Base-by-base conservation (phyloP, 257 asterid species). In the Coffea eugenioides region DNA sequence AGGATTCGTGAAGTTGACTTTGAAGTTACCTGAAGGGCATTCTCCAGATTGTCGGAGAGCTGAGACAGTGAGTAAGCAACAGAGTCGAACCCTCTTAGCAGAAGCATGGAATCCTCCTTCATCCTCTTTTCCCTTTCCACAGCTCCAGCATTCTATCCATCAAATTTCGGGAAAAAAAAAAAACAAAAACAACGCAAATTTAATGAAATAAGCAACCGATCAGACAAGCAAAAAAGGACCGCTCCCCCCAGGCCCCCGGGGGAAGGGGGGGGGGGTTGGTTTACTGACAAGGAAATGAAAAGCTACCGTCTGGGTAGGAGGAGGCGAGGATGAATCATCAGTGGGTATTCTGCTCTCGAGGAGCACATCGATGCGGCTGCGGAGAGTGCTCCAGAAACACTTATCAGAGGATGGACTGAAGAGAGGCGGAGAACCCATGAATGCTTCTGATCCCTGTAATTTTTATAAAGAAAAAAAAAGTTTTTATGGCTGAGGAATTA, bases 351-450 rank as follows among this genome's bases (percentile, higher is more conserved):
- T 88, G 81, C 88, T 88, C 87, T 93, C 96, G 6, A 92, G 87
- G 14, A 92, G 88, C 18, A 88, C 78, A 65, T 95, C 97, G 48
- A 90, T 84, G 13, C 98, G 89, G 88, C 86, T 87, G 36, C 88
- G 90, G 10, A 95, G 96, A 41, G 88, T 74, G 89, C 97, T 92
- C 99, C 99, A 93, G 79, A 85, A 91, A 49, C 92, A 92, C 88
- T 88, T 86, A 73, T 95, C 98, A 21, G 98, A 90, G 39, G 94
- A 86, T 2, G 98, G 97, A 74, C 97, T 94, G 84, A 82, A 85
- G 77, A 79, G 23, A 2, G 91, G 82, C 71, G 97, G 83, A 52
- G 92, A 88, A 65, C 64, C 84, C 85, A 81, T 82, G 72, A 73
- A 82, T 71, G 83, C 14, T 15, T 82, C 81, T 70, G 91, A 82